Conservation (phyloP, 2,329 filamentous ascomycete genomes). For the Tetracladium maxilliforme region DNA sequence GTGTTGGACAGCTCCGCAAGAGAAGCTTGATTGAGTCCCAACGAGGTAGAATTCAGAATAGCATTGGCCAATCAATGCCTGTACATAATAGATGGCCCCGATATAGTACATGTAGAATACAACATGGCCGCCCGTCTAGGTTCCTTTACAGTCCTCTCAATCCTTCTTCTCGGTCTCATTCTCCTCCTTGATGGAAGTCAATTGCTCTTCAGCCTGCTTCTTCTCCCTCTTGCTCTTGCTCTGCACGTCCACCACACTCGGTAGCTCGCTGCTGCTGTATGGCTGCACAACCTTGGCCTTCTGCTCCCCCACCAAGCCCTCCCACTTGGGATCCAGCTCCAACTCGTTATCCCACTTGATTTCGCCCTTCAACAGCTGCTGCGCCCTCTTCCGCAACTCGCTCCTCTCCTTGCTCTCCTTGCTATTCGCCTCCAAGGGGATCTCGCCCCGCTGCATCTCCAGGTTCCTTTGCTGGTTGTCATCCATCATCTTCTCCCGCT, state of each 20-base stretch:
- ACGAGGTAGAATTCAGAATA: conserved; percentile 3
- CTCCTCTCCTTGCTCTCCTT: conserved; percentile 21
- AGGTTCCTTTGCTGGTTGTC: too few relatives aligned
- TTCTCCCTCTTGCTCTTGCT: conserved; percentile 1
- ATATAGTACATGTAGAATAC: conserved; percentile 7
- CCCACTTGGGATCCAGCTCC: conserved; percentile 31
- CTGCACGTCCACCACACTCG: too few relatives aligned
- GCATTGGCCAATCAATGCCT: conserved; percentile 7
- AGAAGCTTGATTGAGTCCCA: conserved; percentile 5
- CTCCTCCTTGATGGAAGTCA: conserved; percentile 7
- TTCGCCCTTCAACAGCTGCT: conserved; percentile 14
- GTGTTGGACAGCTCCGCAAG: conserved; percentile 31
- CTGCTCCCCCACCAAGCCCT: conserved; percentile 15
- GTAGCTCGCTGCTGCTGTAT: too few relatives aligned
- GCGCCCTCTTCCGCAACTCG: conserved; percentile 21
- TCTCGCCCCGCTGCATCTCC: conserved; percentile 17
- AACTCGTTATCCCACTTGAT: conserved; percentile 12
- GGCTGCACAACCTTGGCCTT: conserved; percentile 12
- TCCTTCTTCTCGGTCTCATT: conserved; percentile 9
- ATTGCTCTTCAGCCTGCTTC: conserved; percentile 3
- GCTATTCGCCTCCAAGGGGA: conserved; percentile 23
- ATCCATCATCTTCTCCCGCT: conserved; percentile 30
- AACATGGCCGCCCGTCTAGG: conserved; percentile 1
- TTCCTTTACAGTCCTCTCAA: conserved; percentile 5
- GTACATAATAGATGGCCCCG: conserved; percentile 11